These are phyloP conservation scores for bread wheat (Triticum aestivum) DNA, from an alignment of 176 grass and related monocot species.

Conservation along the genomic window DNA sequence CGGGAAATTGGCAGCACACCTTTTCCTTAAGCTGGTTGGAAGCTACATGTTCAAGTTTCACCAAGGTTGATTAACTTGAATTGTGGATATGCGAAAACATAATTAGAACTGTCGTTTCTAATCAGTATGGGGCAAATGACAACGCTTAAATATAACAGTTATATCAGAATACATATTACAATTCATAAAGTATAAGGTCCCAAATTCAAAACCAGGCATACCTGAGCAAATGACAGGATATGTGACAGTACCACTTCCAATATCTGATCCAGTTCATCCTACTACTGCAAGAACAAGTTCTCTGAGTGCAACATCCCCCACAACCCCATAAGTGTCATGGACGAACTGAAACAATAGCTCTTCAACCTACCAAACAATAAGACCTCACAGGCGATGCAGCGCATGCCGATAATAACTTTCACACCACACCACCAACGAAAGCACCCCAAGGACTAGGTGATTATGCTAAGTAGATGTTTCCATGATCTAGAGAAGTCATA, in stretches of 20 bases:
- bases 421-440: no score
- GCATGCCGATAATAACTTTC: no score
- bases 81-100: no score
- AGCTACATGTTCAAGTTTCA: no score
- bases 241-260: slow-evolving; percentile 67
- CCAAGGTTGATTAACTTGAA: no score
- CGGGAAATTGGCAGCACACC: no score
- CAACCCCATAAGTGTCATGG: slow-evolving; percentile 78
- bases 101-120: no score
- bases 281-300: slow-evolving; percentile 81
- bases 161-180: slow-evolving; percentile 27
- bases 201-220: slow-evolving; percentile 33
- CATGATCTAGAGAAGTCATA: no score
- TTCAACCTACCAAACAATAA: slow-evolving; percentile 66
- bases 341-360: slow-evolving; percentile 93
- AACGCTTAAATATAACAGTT: slow-evolving; percentile 55
- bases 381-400: background rate
- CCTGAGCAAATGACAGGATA: slow-evolving; percentile 84
- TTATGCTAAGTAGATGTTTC: no score
- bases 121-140: slow-evolving; percentile 13
- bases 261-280: slow-evolving; percentile 95
- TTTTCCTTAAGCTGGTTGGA: no score
- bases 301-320: slow-evolving; percentile 80
- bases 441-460: no score
- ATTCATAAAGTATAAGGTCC: slow-evolving; percentile 8